Percentiles rank a stretch among this genome's conserved stretches.
These are phyloP conservation scores for Saturnispora silvae DNA, from an alignment of 805 yeast genomes.

Conservation along the genomic window DNA sequence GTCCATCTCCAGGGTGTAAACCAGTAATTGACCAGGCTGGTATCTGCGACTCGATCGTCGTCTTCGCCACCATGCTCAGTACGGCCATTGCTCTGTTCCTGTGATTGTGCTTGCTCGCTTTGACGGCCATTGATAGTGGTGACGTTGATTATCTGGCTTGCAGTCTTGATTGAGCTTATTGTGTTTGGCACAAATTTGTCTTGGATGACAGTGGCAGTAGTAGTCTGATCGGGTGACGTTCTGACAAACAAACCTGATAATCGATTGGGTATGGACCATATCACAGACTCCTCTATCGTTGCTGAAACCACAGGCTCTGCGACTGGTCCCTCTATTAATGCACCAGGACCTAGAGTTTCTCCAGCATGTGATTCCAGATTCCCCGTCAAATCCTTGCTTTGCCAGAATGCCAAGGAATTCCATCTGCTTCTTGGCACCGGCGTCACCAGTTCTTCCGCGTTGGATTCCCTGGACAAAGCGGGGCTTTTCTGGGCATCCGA, in stretches of 20 bases:
- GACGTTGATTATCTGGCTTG: conserved; percentile 1
- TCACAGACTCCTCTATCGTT: background rate
- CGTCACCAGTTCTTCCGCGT: background rate
- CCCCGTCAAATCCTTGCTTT: background rate
- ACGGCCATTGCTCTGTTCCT: background rate
- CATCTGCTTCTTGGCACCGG: background rate
- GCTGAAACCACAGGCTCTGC: too few relatives aligned
- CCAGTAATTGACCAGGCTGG: background rate
- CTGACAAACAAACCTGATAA: conserved; percentile 3
- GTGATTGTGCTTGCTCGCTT: background rate
- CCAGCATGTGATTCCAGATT: background rate
- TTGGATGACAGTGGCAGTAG: background rate
- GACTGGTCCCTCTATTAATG: too few relatives aligned
- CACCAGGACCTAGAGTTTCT: too few relatives aligned
- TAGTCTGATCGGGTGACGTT: background rate
- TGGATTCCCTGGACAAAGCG: background rate
- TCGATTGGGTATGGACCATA: conserved; percentile 2
- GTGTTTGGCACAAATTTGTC: conserved; percentile 4
- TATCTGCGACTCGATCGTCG: background rate
- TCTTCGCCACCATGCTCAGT: background rate
- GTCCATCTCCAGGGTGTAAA: background rate
- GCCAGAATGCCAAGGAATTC: background rate
- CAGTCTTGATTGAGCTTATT: conserved; percentile 2
- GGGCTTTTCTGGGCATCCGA: background rate
- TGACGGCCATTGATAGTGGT: background rate